These are phyloP conservation scores for Leucocoprinus birnbaumii DNA, from an alignment of 768 basidiomycete species.

Conservation along the genomic window DNA sequence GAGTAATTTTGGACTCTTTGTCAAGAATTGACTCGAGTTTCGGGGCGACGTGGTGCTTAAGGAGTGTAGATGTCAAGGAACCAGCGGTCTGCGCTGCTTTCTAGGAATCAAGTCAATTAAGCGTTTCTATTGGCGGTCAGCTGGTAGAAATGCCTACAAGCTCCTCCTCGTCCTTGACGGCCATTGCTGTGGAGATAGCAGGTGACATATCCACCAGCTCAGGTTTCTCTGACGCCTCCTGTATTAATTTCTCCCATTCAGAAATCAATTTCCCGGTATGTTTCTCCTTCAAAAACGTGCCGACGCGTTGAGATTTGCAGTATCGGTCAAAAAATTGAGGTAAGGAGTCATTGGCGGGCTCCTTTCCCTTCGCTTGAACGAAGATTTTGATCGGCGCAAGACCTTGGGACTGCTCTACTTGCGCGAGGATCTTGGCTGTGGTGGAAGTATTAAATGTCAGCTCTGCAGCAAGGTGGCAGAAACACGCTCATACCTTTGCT, in stretches of 20 bases:
- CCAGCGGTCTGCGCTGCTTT: constrained; percentile 77
- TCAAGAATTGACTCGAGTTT: constrained; percentile 92
- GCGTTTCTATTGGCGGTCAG: not conserved
- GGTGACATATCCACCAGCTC: constrained; percentile 78
- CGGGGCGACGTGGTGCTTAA: constrained; percentile 81
- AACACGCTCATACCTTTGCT: constrained; percentile 67
- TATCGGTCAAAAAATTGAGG: constrained; percentile 65
- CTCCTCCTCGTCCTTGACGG: constrained; percentile 90
- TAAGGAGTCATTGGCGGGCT: constrained; percentile 70
- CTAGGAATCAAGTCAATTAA: constrained; percentile 34
- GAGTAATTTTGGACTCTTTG: constrained; percentile 85
- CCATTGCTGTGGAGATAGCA: constrained; percentile 75
- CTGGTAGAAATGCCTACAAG: constrained; percentile 50
- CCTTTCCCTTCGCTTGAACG: constrained; percentile 78
- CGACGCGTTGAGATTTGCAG: constrained; percentile 62
- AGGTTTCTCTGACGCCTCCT: constrained; percentile 54
- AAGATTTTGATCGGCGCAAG: constrained; percentile 72
- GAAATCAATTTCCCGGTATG: constrained; percentile 82
- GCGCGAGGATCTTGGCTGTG: constrained; percentile 81
- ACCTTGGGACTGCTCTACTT: constrained; percentile 58
- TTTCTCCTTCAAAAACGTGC: constrained; percentile 77
- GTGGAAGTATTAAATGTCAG: constrained; percentile 8
- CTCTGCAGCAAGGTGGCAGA: constrained; percentile 1
- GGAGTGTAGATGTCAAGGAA: constrained; percentile 78
- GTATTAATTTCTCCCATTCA: constrained; percentile 78